Base-by-base conservation (phyloP, 257 asterid genomes). In the Nyctanthes arbortristis region DNA sequence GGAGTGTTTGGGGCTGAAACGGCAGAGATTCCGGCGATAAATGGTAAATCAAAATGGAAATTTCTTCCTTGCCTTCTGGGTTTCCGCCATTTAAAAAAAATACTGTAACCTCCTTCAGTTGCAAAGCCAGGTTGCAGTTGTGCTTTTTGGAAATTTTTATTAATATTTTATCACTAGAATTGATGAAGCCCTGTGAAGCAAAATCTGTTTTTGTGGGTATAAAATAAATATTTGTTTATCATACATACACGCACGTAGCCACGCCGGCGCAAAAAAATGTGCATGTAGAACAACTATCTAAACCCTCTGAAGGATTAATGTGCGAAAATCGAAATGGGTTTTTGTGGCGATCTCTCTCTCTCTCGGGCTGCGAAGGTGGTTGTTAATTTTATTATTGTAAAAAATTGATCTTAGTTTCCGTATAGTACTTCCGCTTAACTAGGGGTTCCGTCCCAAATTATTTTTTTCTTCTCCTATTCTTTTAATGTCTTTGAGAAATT, bases 81-180 rank as follows among this genome's bases (percentile, higher is more conserved):
- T 49, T 22, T 49, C 58, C 29, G 58, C 58, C 58, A 49, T 49
- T n/a, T 49, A 49, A 49, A 20, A 49, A 49, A 1, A 4, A 49
- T 11, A 18, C 1, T 7, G 28, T 7, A 1, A 49, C 58, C 22
- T 28, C 58, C 58, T 49, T 28, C 58, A 7, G 30, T 20, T 20
- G 58, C 30, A 22, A 49, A 49, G 29, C 58, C 58, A 49, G 9
- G 58, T 49, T 49, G 28, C 58, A 49, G 58, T 49, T 49, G 58
- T 29, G 13, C 13, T 20, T 18, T 49, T 49, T 20, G 58, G 13
- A 47, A 1, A 18, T 47, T 18, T 47, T 18, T 13, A n/a, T 47
- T n/a, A 16, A n/a, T 49, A 18, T 47, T 49, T 49, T 7, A 49
- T 49, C 5, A 20, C 22, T 49, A 18, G 28, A 47, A 47, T 27